Evolutionary conservation across 495 filamentous ascomycete species (phyloP).

Genomic region (Penicillium ochrochloron): DNA sequence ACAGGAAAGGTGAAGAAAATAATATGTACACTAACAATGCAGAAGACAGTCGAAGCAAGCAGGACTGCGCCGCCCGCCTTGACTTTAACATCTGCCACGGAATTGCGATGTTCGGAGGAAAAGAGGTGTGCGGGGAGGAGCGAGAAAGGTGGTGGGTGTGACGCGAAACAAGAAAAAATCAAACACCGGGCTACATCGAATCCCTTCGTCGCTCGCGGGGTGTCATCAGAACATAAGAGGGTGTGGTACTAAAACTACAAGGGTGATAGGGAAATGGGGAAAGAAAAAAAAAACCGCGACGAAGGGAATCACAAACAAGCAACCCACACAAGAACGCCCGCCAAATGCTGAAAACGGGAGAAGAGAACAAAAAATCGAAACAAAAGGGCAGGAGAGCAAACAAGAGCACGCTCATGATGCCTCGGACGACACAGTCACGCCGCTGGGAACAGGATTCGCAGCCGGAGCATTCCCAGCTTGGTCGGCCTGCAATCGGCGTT

Average conservation of each 20-base stretch:
- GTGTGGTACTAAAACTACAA: conserved; percentile 48
- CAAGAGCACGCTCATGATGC: conserved; percentile 33
- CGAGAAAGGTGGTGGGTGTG: conserved; percentile 23
- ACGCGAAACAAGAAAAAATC: conserved; percentile 29
- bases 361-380: conserved; percentile 26
- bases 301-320: conserved; percentile 22
- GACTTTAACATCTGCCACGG: conserved; percentile 28
- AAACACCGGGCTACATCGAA: conserved; percentile 28
- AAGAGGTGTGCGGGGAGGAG: conserved; percentile 24
- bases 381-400: conserved; percentile 8
- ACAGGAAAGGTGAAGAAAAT: conserved; percentile 13
- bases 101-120: conserved; percentile 20
- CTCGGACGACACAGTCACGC: conserved; percentile 37
- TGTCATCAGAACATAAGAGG: conserved; percentile 34
- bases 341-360: conserved; percentile 40
- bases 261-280: conserved; percentile 23
- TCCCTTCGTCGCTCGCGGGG: conserved; percentile 31
- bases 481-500: conserved; percentile 48
- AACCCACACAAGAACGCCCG: conserved; percentile 43
- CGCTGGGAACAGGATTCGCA: conserved; percentile 40
- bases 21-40: conserved; percentile 51
- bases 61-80: neutral
- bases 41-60: conserved; percentile 26
- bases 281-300: conserved; percentile 27
- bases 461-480: conserved; percentile 40